Base-by-base conservation (phyloP, 1,139 yeast genomes). In the Sugiyamaella sp. region DNA sequence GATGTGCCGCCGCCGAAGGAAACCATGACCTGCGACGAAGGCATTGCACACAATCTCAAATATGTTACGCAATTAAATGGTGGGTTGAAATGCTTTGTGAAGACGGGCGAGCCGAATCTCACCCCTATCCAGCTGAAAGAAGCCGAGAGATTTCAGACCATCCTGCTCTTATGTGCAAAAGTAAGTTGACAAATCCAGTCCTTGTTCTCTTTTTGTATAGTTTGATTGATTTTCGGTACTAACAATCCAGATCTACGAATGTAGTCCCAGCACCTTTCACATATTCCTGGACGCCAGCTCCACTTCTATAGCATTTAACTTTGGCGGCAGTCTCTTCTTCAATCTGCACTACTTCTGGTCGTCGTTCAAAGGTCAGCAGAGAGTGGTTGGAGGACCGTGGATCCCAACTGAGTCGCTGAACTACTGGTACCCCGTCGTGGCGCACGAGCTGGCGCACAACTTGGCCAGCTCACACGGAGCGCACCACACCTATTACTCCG, bases 371-470 rank as follows among this genome's bases (percentile, higher is more conserved):
- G 46, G 54, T 2, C 24, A 60, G 25, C 49, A 53, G 24, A 46
- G 60, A 20, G 19, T 38, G 22, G 49, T 55, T 16, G 61, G 60
- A 1, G 56, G 59, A 4, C 50, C 56, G 4, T 56, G 63, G 61
- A 48, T 57, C 48, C 57, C 58, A 32, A 54, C 52, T 6, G 58
- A 60, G n/a, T 57, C 69, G 10, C 49, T 68, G 46, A 69, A 70
- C 52, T 73, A 63, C 57, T 74, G 77, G 75, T 74, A 63, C 51
- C 70, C 75, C 1, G 66, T 73, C 4, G 61, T 71, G 54, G 76
- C 77, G 1, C 77, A 74, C 51, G 77, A 74, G 55, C 57, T 74
- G 49, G 77, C 77, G 2, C 77, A 74, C 59, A 74, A 74, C 54
- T 50, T 73, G 39, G 71, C 62, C 3, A 19, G 59, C 1, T 61